Evolutionary conservation across 2,329 filamentous ascomycete species (phyloP).

Genomic region (Dryadomyces quercus-mongolicae): DNA sequence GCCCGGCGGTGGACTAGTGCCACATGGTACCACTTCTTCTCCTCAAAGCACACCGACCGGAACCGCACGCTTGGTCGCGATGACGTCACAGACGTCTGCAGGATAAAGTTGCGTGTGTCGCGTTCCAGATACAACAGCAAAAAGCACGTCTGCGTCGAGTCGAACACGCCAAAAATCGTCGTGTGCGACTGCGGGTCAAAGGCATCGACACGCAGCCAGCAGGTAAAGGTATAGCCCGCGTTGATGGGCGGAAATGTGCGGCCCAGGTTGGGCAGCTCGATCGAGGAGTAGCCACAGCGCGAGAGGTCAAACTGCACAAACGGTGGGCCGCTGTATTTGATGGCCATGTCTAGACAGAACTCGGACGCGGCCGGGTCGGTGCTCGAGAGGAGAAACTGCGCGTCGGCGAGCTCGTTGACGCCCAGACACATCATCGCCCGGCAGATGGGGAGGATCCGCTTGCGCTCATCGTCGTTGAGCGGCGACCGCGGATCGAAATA

Average conservation of each 20-base stretch:
- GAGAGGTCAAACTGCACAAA: slow-evolving; percentile 93
- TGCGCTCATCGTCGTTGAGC: slow-evolving; percentile 42
- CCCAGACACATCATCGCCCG: slow-evolving; percentile 61
- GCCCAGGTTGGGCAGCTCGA: slow-evolving; percentile 80
- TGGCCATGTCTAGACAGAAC: slow-evolving; percentile 63
- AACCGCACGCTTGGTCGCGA: slow-evolving; percentile 84
- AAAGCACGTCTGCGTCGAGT: slow-evolving; percentile 85
- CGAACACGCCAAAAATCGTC: slow-evolving; percentile 91
- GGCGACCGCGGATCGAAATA: slow-evolving; percentile 41
- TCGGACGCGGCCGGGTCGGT: slow-evolving; percentile 44
- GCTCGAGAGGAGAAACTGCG: slow-evolving; percentile 55
- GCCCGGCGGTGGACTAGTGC: slow-evolving; percentile 73
- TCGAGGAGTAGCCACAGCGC: slow-evolving; percentile 73
- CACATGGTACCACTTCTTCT: slow-evolving; percentile 84
- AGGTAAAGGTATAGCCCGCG: slow-evolving; percentile 77
- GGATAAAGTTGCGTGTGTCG: slow-evolving; percentile 84
- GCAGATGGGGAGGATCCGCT: slow-evolving; percentile 54
- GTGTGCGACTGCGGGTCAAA: slow-evolving; percentile 83
- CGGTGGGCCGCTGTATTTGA: slow-evolving; percentile 62
- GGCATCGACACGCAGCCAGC: slow-evolving; percentile 79
- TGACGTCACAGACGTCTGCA: slow-evolving; percentile 88
- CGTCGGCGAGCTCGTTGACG: slow-evolving; percentile 69
- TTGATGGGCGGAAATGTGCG: slow-evolving; percentile 72
- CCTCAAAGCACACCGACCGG: slow-evolving; percentile 66
- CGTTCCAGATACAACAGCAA: slow-evolving; percentile 87